Conservation (phyloP, 805 yeast species). For the Nakazawaea pomicola region DNA sequence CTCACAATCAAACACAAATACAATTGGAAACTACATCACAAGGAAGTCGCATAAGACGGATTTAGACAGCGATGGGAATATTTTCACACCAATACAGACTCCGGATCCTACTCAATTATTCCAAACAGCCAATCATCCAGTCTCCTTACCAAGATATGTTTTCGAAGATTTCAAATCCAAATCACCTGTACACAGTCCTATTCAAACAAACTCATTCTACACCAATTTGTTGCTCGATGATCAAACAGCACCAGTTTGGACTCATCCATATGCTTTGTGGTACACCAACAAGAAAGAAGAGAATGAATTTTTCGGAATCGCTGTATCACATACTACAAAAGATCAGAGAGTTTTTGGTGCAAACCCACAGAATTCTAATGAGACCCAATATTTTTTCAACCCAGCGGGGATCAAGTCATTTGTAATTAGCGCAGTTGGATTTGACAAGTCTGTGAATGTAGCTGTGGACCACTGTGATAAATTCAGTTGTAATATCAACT, state of each 20-base stretch:
- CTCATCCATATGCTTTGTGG: constrained; percentile 81
- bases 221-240: constrained; percentile 64
- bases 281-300: constrained; percentile 38
- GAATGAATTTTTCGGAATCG: constrained; percentile 49
- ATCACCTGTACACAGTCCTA: constrained; percentile 27
- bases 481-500: constrained; percentile 21
- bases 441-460: constrained; percentile 21
- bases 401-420: constrained; percentile 65
- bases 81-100: constrained; percentile 7
- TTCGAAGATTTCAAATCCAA: neutral
- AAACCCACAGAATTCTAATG: constrained; percentile 35
- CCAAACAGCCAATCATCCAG: constrained; percentile 6
- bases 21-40: no score
- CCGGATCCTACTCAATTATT: constrained; percentile 17
- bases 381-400: constrained; percentile 50
- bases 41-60: neutral
- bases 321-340: constrained; percentile 57
- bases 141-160: neutral
- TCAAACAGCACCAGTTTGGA: constrained; percentile 70
- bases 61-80: neutral
- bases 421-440: constrained; percentile 42
- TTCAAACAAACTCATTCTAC: constrained; percentile 76
- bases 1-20: neutral
- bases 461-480: constrained; percentile 27
- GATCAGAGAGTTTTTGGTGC: constrained; percentile 68